Percentiles rank a stretch among this genome's conserved stretches.
phyloP scores from a whole-genome alignment of 371 early-diverging fungal genomes.

The Lichtheimia hyalospora region DNA sequence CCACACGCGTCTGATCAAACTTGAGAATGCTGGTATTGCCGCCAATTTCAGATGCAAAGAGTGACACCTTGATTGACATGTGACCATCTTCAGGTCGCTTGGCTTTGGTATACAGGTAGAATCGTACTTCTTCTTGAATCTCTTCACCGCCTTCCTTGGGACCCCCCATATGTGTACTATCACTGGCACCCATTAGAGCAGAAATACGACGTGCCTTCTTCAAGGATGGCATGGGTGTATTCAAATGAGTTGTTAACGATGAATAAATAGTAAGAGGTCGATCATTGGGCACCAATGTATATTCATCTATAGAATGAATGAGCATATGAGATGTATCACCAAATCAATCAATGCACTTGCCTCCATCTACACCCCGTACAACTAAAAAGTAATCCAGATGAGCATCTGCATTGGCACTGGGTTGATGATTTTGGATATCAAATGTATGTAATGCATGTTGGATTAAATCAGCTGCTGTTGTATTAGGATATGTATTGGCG shows the following conservation, averaged over 20 bases:
- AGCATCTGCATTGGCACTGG: conserved; percentile 25
- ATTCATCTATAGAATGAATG: conserved; percentile 32
- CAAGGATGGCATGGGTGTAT: conserved; percentile 50
- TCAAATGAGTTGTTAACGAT: conserved; percentile 49
- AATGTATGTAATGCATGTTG: conserved; percentile 47
- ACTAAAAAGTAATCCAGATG: conserved; percentile 41
- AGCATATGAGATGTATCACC: no score
- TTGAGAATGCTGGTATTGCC: conserved; percentile 15
- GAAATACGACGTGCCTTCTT: conserved; percentile 52
- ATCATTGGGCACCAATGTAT: conserved; percentile 46
- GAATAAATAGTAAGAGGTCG: conserved; percentile 55
- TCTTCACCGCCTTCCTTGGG: conserved; percentile 19
- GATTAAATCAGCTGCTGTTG: conserved; percentile 53
- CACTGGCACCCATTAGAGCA: conserved; percentile 35
- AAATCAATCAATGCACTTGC: neutral
- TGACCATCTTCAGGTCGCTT: conserved; percentile 33
- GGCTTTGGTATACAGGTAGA: conserved; percentile 39
- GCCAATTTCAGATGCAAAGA: conserved; percentile 26
- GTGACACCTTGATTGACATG: conserved; percentile 40
- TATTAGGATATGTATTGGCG: conserved; percentile 40
- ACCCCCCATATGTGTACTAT: conserved; percentile 37
- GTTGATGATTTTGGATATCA: conserved; percentile 19
- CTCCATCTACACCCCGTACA: conserved; percentile 56
- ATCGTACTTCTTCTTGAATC: conserved; percentile 27
- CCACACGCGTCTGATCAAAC: conserved; percentile 29